Conservation (phyloP, 768 basidiomycete genomes). For the Vararia minispora region DNA sequence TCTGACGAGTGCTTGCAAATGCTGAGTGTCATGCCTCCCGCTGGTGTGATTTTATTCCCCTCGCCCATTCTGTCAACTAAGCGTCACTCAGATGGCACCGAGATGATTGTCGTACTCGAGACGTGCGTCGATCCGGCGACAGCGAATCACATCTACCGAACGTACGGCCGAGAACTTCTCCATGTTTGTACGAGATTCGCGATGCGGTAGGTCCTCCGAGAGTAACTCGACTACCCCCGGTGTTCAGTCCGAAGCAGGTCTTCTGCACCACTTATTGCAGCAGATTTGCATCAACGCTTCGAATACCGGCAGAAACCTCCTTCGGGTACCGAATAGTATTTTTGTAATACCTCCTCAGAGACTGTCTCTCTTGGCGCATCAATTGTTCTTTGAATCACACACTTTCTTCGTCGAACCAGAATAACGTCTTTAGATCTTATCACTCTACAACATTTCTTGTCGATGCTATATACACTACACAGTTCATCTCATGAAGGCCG, state of each 20-base stretch:
- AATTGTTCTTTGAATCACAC: too few relatives aligned
- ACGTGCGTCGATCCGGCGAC: not conserved
- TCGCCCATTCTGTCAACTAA: not conserved
- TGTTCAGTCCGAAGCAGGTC: conserved; percentile 1
- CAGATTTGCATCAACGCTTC: conserved; percentile 8
- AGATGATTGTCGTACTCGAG: not conserved
- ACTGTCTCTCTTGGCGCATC: too few relatives aligned
- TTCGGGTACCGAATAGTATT: too few relatives aligned
- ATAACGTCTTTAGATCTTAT: too few relatives aligned
- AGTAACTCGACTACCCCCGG: not conserved
- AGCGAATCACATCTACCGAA: not conserved
- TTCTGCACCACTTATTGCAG: conserved; percentile 1
- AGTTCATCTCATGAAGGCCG: too few relatives aligned
- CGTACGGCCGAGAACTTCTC: conserved; percentile 5
- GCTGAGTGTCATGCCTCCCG: conserved; percentile 29
- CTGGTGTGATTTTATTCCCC: conserved; percentile 20
- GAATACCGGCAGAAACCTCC: too few relatives aligned
- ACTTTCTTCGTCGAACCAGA: too few relatives aligned
- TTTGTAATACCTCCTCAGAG: too few relatives aligned
- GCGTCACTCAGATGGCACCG: not conserved
- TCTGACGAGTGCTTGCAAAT: conserved; percentile 24
- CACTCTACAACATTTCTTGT: too few relatives aligned
- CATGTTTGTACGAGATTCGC: conserved; percentile 9
- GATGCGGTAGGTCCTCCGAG: conserved; percentile 5
- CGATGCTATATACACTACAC: too few relatives aligned